These are phyloP conservation scores for Metschnikowia reukaufii DNA, from an alignment of 805 yeast species.

Conservation along the genomic window DNA sequence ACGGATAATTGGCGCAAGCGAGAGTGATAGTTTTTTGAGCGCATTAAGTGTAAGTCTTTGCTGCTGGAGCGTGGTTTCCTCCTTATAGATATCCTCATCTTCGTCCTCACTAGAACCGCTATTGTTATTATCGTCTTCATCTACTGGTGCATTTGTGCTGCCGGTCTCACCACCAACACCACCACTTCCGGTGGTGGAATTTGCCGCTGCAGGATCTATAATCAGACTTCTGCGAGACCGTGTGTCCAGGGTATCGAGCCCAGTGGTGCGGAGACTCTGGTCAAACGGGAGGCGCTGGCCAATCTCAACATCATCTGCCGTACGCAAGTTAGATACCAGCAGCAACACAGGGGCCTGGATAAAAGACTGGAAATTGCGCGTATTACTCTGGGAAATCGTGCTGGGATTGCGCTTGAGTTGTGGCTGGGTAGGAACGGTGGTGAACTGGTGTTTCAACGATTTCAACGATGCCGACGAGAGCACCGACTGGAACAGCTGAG, in stretches of 20 bases:
- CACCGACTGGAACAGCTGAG: conserved; percentile 46
- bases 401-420: conserved; percentile 16
- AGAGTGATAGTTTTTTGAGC: conserved; percentile 41
- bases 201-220: background rate
- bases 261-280: conserved; percentile 14
- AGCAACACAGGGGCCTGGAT: conserved; percentile 48
- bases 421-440: conserved; percentile 15
- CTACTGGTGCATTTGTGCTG: too few species aligned
- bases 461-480: conserved; percentile 45
- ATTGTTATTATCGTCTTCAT: background rate
- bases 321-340: conserved; percentile 33
- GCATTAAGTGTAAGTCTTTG: conserved; percentile 45
- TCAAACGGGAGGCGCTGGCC: conserved; percentile 44
- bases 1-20: conserved; percentile 39
- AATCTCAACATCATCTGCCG: conserved; percentile 36
- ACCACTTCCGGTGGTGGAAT: too few species aligned
- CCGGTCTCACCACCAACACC: too few species aligned
- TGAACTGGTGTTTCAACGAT: conserved; percentile 33
- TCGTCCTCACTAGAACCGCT: conserved; percentile 1
- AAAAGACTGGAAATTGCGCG: conserved; percentile 42
- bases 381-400: conserved; percentile 15
- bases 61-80: conserved; percentile 40
- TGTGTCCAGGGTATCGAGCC: background rate
- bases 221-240: conserved; percentile 1
- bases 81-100: conserved; percentile 31